Base-by-base conservation (phyloP, 2,329 filamentous ascomycete species). In the Pseudophaeomoniella oleicola region DNA sequence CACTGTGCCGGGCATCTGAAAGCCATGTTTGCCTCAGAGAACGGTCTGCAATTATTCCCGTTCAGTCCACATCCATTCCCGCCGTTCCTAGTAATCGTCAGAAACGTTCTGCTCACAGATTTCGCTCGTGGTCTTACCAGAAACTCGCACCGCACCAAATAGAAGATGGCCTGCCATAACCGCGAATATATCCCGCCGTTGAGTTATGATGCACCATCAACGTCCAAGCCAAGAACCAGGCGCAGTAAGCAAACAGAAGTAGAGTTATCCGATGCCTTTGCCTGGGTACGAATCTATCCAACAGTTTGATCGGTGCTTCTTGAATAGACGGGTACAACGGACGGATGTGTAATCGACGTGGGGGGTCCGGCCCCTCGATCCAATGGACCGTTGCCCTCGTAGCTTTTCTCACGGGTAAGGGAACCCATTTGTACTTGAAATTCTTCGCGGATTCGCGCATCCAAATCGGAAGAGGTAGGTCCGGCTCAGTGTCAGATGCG, bases 1-100 rank as follows among this genome's bases (percentile, higher is more conserved):
- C 70, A 74, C 40, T 66, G 64, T 16, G 70, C 64, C n/a, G 70
- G 69, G 46, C 70, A 74, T 39, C 66, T 61, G 47, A 74, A 74
- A 6, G 67, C 60, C 38, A 71, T 57, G 3, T 59, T 62, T n/a
- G 62, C 57, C 31, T 64, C 58, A 19, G 63, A 59, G 41, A 73
- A 73, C 1, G 69, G 69, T 19, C 68, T 63, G 46, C 69, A 74
- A 37, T 67, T 58, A 27, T 69, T 66, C 29, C 69, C 70, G 44
- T 73, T 67, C 3, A 71, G 44, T 6, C 69, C 69, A 47, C 69
- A 73, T 30, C 52, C 50, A 39, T 66, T 67, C 15, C 57, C 61
- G 32, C 34, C 38, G 27, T 45, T 31, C 10, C 16, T 32, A 42
- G 49, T 22, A 12, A 30, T 12, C 11, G 12, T 34, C 4, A n/a